Evolutionary conservation across 768 basidiomycete species (phyloP).

Genomic region (Tulasnella sp.): DNA sequence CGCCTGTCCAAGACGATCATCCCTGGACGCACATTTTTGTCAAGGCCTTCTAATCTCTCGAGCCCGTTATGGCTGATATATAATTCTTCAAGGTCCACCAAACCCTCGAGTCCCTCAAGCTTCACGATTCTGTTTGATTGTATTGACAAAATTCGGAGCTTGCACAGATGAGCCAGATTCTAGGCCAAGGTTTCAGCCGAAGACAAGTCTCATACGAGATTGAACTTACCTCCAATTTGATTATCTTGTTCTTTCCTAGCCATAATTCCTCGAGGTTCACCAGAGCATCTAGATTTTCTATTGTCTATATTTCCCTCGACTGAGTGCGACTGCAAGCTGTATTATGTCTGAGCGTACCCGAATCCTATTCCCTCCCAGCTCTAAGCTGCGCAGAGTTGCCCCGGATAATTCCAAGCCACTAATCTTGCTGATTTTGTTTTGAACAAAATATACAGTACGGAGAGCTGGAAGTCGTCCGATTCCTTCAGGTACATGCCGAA

Average conservation of each 20-base stretch:
- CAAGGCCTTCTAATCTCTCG: conserved; percentile 69
- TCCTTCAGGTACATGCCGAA: conserved; percentile 56
- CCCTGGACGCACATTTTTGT: conserved; percentile 51
- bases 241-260: conserved; percentile 97
- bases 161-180: conserved; percentile 59
- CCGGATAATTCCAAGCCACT: conserved; percentile 44
- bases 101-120: conserved; percentile 65
- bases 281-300: conserved; percentile 73
- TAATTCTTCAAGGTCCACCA: conserved; percentile 71
- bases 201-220: neutral
- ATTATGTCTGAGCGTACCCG: conserved; percentile 43
- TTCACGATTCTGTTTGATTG: conserved; percentile 90
- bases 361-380: conserved; percentile 88
- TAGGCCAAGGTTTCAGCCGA: conserved; percentile 23
- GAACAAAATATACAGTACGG: conserved; percentile 82
- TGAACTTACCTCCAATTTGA: conserved; percentile 61
- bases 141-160: conserved; percentile 74
- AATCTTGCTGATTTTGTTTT: conserved; percentile 85
- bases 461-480: conserved; percentile 49
- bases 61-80: conserved; percentile 94
- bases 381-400: conserved; percentile 63
- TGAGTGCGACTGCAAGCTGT: neutral
- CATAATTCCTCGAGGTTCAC: conserved; percentile 85
- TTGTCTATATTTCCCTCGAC: conserved; percentile 44
- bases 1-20: neutral